Conservation (phyloP, 2,329 filamentous ascomycete genomes). For the Colletotrichum sp. region DNA sequence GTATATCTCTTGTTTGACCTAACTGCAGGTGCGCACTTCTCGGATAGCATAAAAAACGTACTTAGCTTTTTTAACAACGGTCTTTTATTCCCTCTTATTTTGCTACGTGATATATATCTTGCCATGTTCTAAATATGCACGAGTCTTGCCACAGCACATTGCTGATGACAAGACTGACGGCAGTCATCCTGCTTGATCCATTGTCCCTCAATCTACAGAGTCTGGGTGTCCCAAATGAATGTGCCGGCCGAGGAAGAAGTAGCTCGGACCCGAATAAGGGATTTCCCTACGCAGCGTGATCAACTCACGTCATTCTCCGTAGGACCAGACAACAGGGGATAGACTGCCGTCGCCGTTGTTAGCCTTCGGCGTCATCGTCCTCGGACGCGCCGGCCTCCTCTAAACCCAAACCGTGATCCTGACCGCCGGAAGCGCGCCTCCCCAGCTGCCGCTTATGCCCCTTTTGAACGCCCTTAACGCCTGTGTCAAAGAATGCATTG, state of each 20-base stretch:
- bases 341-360: slow-evolving; percentile 63
- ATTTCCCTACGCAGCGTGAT: background rate
- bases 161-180: slow-evolving; percentile 47
- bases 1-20: slow-evolving; percentile 11
- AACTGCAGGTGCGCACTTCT: background rate
- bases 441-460: slow-evolving; percentile 32
- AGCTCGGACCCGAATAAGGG: background rate
- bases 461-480: slow-evolving; percentile 61
- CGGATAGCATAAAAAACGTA: background rate
- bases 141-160: slow-evolving; percentile 35
- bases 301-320: slow-evolving; percentile 31
- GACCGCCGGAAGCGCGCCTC: slow-evolving; percentile 32
- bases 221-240: background rate
- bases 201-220: slow-evolving; percentile 60
- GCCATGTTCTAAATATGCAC: slow-evolving; percentile 12
- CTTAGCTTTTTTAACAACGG: background rate
- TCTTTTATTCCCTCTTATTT: background rate
- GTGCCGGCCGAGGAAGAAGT: background rate
- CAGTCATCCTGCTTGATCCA: slow-evolving; percentile 68
- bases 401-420: slow-evolving; percentile 36
- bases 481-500: slow-evolving; percentile 43
- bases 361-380: slow-evolving; percentile 64
- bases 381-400: slow-evolving; percentile 61
- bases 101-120: background rate
- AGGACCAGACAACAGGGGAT: slow-evolving; percentile 73